Base-by-base conservation (phyloP, 192 early-diverging fungal species). In the Diversispora eburnea region DNA sequence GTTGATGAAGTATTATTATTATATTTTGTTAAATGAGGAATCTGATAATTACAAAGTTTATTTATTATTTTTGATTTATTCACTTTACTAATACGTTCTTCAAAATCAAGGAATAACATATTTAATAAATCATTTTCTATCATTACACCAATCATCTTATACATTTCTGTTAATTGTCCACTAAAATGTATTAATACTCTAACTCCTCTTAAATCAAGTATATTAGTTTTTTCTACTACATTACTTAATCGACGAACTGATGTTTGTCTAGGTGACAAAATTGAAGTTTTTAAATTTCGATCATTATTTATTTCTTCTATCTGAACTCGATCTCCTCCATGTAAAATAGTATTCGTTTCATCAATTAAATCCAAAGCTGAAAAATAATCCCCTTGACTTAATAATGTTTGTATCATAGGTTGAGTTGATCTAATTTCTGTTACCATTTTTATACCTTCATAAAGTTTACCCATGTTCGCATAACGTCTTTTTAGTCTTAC, bases 281-380 rank as follows among this genome's bases (percentile, higher is more conserved):
- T 39, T 61, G 74, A 77, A 76, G 62, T 79, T 59, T 67, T 54
- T 61, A 80, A 78, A 42, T n/a, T 54, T 62, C 67, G 42, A 63
- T 70, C 61, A 63, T 83, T 77, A 58, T 78, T 76, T 59, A 54
- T 46, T 12, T 80, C 78, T n/a, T 72, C 75, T 43, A 56, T 75
- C 54, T 61, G 57, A 49, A 71, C 17, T 83, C 77, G 7, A 65
- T 88, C 85, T 4, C 77, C 72, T 41, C 85, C 91, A 13, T 84
- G 75, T 41, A 95, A 74, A 0, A 85, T 75, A 41, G 41, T 64
- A 52, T 88, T 87, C 6, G 93, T 87, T 47, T 97, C 93, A 54
- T 92, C 91, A 49, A 99, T 90, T 55, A 98, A 79, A 70, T 95
- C 92, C 71, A 98, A 76, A 5, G 97, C 95, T 4, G 88, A 94